phyloP scores from a whole-genome alignment of 768 basidiomycete species.

The Rhodocollybia butyracea region DNA sequence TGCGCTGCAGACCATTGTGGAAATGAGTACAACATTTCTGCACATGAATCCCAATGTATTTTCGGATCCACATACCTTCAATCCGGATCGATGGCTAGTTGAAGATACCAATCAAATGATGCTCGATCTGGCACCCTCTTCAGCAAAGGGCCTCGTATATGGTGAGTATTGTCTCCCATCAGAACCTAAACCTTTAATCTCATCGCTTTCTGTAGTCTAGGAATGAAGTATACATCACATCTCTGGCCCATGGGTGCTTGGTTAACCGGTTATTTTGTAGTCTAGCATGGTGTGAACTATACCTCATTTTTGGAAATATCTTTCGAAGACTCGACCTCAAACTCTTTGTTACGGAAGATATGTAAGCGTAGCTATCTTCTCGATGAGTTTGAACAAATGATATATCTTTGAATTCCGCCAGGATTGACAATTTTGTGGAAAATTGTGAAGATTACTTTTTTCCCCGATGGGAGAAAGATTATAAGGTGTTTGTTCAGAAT shows the following conservation, averaged over 20 bases:
- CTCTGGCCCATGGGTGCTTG: background rate
- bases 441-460: background rate
- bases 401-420: background rate
- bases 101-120: conserved; percentile 28
- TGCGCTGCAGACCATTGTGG: conserved; percentile 33
- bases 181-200: background rate
- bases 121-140: conserved; percentile 38
- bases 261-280: background rate
- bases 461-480: conserved; percentile 1
- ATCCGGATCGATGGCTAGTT: conserved; percentile 41
- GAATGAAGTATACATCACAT: background rate
- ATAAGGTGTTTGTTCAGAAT: background rate
- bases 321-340: conserved; percentile 4
- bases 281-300: conserved; percentile 11
- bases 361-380: background rate
- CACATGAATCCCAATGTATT: conserved; percentile 38
- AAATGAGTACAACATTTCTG: conserved; percentile 35
- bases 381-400: background rate
- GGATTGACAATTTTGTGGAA: background rate
- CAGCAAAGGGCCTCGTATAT: conserved; percentile 8
- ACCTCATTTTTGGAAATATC: conserved; percentile 9
- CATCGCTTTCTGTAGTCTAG: background rate
- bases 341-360: conserved; percentile 1
- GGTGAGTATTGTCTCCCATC: background rate
- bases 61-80: conserved; percentile 34